Evolutionary conservation across 2,329 filamentous ascomycete genomes (phyloP).

Genomic region (Mollisia scopiformis): DNA sequence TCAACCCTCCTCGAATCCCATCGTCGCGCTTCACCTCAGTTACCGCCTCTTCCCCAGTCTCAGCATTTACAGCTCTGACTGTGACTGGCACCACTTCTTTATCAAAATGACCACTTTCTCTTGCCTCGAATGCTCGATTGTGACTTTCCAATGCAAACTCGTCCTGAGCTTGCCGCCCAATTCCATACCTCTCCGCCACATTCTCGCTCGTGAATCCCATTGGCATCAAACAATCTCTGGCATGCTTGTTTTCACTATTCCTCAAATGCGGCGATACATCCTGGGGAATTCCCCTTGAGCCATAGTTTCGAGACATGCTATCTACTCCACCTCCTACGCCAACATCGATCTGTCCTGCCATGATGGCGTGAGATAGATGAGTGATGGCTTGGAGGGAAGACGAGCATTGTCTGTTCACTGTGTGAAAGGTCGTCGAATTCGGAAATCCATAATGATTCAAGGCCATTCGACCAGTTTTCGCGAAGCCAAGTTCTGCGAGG

Average conservation of each 20-base stretch:
- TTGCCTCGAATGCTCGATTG: constrained; percentile 60
- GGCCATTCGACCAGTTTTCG: constrained; percentile 70
- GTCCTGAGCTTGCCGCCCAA: constrained; percentile 63
- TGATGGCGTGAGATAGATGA: constrained; percentile 62
- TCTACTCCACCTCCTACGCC: constrained; percentile 71
- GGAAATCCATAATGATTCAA: constrained; percentile 65
- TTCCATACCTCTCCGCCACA: constrained; percentile 63
- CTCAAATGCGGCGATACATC: constrained; percentile 62
- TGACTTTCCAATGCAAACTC: constrained; percentile 64
- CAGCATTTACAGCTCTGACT: constrained; percentile 46
- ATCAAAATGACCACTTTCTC: constrained; percentile 61
- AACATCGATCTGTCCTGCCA: constrained; percentile 60
- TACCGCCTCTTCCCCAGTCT: constrained; percentile 40
- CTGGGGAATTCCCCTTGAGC: constrained; percentile 62
- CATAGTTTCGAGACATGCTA: constrained; percentile 72
- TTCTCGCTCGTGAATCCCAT: constrained; percentile 73
- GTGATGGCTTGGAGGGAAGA: constrained; percentile 67
- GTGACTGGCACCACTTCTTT: constrained; percentile 64
- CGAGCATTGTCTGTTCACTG: constrained; percentile 68
- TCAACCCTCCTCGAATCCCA: constrained; percentile 61
- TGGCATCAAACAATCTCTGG: constrained; percentile 68
- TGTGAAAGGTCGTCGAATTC: constrained; percentile 63
- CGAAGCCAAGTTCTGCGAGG: constrained; percentile 66
- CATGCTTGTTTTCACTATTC: constrained; percentile 56
- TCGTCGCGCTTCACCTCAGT: constrained; percentile 62